phyloP scores from a whole-genome alignment of 179 eudicot genomes.

The Dionaea muscipula region DNA sequence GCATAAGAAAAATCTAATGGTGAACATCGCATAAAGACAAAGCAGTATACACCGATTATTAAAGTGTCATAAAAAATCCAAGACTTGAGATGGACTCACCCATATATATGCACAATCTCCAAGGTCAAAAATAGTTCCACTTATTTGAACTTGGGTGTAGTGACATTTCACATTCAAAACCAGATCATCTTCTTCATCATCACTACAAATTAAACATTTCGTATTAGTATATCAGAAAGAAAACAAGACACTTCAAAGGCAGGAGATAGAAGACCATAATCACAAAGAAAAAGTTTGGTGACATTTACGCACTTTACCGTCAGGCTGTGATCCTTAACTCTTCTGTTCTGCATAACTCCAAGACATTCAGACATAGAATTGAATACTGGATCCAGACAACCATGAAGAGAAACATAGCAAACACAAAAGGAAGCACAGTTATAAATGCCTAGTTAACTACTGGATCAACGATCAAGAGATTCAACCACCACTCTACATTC shows the following conservation, averaged over 20 bases:
- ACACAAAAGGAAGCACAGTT: too few relatives aligned
- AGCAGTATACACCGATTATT: too few relatives aligned
- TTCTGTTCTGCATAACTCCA: constrained; percentile 56
- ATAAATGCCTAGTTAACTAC: too few relatives aligned
- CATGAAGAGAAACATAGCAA: too few relatives aligned
- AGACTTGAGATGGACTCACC: constrained; percentile 23
- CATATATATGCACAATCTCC: constrained; percentile 38
- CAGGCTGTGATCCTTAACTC: constrained; percentile 40
- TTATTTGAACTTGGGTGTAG: constrained; percentile 22
- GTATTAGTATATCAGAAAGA: constrained; percentile 13
- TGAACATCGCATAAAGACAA: neutral
- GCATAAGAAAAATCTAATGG: neutral
- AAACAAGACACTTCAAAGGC: neutral
- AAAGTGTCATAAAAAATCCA: too few relatives aligned
- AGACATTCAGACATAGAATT: constrained; percentile 28
- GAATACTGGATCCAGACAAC: too few relatives aligned
- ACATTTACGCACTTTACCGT: constrained; percentile 72
- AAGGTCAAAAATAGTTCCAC: constrained; percentile 19
- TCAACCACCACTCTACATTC: too few relatives aligned
- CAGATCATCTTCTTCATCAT: constrained; percentile 25
- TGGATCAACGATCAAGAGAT: too few relatives aligned
- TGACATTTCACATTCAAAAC: constrained; percentile 31
- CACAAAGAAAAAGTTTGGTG: constrained; percentile 24
- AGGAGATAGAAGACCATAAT: constrained; percentile 7
- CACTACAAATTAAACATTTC: constrained; percentile 17